Evolutionary conservation across 2,329 filamentous ascomycete genomes (phyloP).

Genomic region (Phialophora chinensis): DNA sequence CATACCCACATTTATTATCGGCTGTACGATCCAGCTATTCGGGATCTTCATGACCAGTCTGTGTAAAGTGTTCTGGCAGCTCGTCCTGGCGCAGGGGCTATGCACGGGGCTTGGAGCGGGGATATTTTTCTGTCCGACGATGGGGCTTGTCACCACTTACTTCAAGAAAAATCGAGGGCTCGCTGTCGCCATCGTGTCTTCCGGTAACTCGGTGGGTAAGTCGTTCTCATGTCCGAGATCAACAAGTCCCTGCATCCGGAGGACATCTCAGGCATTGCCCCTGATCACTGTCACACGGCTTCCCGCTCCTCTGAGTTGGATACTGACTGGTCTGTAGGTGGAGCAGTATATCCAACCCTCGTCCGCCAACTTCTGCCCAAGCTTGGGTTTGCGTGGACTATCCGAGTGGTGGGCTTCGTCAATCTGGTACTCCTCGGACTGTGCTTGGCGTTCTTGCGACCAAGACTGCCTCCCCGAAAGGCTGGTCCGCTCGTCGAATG

Average conservation of each 20-base stretch:
- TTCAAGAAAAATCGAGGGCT: constrained; percentile 65
- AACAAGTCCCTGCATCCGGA: not conserved
- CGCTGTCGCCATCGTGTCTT: constrained; percentile 65
- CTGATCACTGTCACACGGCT: not conserved
- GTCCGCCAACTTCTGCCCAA: constrained; percentile 62
- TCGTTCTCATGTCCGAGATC: not conserved
- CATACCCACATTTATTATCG: constrained; percentile 50
- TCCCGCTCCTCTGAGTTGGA: not conserved
- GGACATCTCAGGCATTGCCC: not conserved
- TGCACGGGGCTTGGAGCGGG: constrained; percentile 63
- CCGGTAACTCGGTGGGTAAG: constrained; percentile 55
- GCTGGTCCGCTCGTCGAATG: constrained; percentile 60
- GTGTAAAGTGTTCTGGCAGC: constrained; percentile 57
- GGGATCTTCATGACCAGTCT: constrained; percentile 60
- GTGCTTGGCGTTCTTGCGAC: constrained; percentile 50
- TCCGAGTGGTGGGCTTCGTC: constrained; percentile 67
- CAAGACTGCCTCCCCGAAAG: constrained; percentile 57
- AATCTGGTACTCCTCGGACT: constrained; percentile 56
- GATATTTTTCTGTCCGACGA: constrained; percentile 60
- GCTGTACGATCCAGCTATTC: constrained; percentile 52
- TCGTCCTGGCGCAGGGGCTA: constrained; percentile 59
- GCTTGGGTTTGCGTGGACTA: constrained; percentile 69
- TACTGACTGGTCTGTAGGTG: constrained; percentile 56
- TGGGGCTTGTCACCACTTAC: constrained; percentile 65
- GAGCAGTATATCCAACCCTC: constrained; percentile 67